Percentiles rank a stretch among this genome's conserved stretches.
Evolutionary conservation across 306 rosid genomes (phyloP).

Genomic region (Cicer cuneatum): DNA sequence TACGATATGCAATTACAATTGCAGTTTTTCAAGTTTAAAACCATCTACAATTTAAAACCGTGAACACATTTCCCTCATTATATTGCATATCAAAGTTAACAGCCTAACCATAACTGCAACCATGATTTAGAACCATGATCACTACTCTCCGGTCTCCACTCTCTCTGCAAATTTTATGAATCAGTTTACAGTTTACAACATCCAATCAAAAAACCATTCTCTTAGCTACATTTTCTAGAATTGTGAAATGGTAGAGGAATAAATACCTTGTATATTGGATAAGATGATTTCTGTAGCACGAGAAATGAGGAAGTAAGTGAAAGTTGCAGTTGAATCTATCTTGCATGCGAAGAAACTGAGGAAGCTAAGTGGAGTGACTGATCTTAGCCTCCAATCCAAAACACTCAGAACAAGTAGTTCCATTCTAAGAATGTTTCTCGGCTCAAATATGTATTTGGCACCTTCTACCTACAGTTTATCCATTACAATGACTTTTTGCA

Average conservation of each 20-base stretch:
- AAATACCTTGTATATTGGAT: conserved; percentile 72
- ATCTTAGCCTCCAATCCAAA: conserved; percentile 94
- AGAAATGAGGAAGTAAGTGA: conserved; percentile 64
- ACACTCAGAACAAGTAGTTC: conserved; percentile 82
- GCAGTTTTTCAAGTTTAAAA: not conserved
- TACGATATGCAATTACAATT: not conserved
- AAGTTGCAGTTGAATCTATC: conserved; percentile 71
- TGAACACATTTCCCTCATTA: too few relatives aligned
- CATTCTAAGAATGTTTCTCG: conserved; percentile 82
- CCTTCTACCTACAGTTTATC: conserved; percentile 67
- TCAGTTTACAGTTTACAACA: not conserved
- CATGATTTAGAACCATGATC: not conserved
- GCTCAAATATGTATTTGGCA: conserved; percentile 78
- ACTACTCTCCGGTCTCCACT: not conserved
- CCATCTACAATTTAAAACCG: too few relatives aligned
- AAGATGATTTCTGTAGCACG: conserved; percentile 85
- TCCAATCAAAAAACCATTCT: not conserved
- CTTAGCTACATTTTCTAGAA: not conserved
- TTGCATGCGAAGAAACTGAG: conserved; percentile 79
- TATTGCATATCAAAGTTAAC: too few relatives aligned
- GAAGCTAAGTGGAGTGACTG: conserved; percentile 89
- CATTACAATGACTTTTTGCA: not conserved
- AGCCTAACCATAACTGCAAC: too few relatives aligned
- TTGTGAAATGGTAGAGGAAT: not conserved
- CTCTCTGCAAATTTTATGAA: not conserved